Base-by-base conservation (phyloP, 1,139 yeast species). In the Candida albicans region DNA sequence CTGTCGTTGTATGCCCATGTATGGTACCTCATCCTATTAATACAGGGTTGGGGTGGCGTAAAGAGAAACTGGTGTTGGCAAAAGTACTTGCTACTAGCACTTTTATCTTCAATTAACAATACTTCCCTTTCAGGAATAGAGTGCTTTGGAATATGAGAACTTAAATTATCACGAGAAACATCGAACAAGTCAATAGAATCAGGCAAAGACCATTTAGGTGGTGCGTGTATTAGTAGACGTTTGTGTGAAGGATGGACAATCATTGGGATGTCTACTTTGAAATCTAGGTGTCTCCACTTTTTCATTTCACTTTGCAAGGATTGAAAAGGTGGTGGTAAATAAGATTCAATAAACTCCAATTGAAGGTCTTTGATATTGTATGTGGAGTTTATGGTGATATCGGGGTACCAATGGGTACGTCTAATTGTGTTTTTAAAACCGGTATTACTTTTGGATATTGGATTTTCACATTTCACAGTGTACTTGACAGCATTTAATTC, bases 161-260 rank as follows among this genome's bases (percentile, higher is more conserved):
- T 4, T 15, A 37, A 10, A 5, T 8, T 9, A 14, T 42, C 43
- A 1, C 7, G 15, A 8, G 25, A 33, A 12, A 13, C 6, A n/a
- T 39, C 35, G 27, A 39, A 33, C 15, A 45, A 13, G 15, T 39
- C 32, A 3, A 40, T 27, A 8, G 41, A 27, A 25, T 42, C 40
- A 14, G 33, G 14, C 4, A 33, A 9, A 10, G 24, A 10, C 47
- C 47, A 44, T 18, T 4, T 31, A 5, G 43, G 37, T 9, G 12
- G 33, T 14, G n/a, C 2, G n/a, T n/a, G 9, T 11, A 27, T 6
- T 22, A 5, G 9, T 18, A 8, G n/a, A 12, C 12, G 2, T 3
- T 9, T 18, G 29, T 27, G 11, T 27, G 29, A 27, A 27, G 9
- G 2, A 11, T 29, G 5, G 13, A 29, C 3, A 29, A 8, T 29